phyloP scores from a whole-genome alignment of 495 filamentous ascomycete genomes.

The Umbilicaria muhlenbergii region DNA sequence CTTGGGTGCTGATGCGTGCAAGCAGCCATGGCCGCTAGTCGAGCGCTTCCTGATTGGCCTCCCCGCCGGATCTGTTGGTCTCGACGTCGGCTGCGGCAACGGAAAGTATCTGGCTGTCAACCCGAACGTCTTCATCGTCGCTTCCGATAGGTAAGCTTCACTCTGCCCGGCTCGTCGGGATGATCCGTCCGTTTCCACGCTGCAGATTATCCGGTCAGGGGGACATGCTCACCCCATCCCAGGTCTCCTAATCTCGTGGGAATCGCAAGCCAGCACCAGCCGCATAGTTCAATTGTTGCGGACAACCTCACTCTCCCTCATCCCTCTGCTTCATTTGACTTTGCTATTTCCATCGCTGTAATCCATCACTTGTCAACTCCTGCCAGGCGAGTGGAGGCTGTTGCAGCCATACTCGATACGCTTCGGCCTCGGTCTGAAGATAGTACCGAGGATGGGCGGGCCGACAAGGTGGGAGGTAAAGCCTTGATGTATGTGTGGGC shows the following conservation, averaged over 20 bases:
- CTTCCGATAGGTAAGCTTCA: constrained; percentile 57
- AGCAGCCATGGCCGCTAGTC: constrained; percentile 85
- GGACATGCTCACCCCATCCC: constrained; percentile 6
- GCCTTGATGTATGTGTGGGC: constrained; percentile 93
- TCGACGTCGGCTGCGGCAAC: constrained; percentile 87
- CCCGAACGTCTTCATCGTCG: constrained; percentile 63
- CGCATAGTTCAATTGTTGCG: constrained; percentile 49
- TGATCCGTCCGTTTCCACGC: too few species aligned
- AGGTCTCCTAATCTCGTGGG: constrained; percentile 56
- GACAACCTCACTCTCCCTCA: constrained; percentile 60
- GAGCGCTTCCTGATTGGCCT: constrained; percentile 59
- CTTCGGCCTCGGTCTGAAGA: constrained; percentile 25
- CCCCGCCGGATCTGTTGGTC: constrained; percentile 57
- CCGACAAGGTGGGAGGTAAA: constrained; percentile 33
- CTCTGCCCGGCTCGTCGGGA: background rate
- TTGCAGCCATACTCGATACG: constrained; percentile 54
- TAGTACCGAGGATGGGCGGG: background rate
- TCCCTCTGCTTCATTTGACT: constrained; percentile 58
- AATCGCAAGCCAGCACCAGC: constrained; percentile 53
- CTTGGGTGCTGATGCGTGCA: background rate
- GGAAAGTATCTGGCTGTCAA: constrained; percentile 87
- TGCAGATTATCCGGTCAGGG: too few species aligned
- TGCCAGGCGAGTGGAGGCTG: constrained; percentile 54
- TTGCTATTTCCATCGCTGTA: constrained; percentile 89
- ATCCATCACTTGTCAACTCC: constrained; percentile 88